phyloP scores from a whole-genome alignment of 805 yeast genomes.

The Suhomyces sp. region DNA sequence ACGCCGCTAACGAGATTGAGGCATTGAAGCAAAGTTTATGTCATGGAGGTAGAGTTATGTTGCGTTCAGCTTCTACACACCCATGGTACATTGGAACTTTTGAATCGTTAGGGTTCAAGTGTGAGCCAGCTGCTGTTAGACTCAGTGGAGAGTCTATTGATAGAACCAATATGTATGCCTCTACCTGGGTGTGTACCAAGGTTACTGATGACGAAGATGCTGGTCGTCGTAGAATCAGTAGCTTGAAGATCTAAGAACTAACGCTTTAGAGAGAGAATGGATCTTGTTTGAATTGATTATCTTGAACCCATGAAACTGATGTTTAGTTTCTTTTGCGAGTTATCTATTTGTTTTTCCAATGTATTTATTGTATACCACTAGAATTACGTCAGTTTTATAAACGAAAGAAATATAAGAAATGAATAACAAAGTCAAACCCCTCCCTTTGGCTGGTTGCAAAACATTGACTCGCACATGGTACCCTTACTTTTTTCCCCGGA shows the following conservation, averaged over 20 bases:
- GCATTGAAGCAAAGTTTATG: conserved; percentile 63
- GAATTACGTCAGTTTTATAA: too few relatives aligned
- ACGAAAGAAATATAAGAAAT: too few relatives aligned
- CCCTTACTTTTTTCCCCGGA: too few relatives aligned
- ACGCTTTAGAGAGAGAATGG: too few relatives aligned
- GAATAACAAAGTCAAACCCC: too few relatives aligned
- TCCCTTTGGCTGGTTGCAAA: too few relatives aligned
- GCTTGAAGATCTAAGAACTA: conserved; percentile 33
- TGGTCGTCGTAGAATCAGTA: conserved; percentile 48
- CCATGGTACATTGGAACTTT: conserved; percentile 80
- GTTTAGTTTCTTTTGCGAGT: too few relatives aligned
- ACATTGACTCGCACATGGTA: too few relatives aligned
- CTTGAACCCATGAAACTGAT: too few relatives aligned
- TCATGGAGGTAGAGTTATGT: conserved; percentile 69
- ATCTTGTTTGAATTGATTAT: too few relatives aligned
- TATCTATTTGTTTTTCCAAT: too few relatives aligned
- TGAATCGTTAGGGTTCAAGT: conserved; percentile 64
- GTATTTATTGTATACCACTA: too few relatives aligned
- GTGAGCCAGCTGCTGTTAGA: conserved; percentile 71
- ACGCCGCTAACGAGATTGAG: conserved; percentile 63
- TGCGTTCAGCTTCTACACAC: conserved; percentile 67
- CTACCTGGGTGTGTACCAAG: conserved; percentile 83
- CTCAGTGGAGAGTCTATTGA: conserved; percentile 65
- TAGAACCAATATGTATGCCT: conserved; percentile 84
- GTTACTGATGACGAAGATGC: conserved; percentile 12